Percentiles rank a stretch among this genome's conserved stretches.
Conservation (phyloP, 106 monocot genomes). For the Chionographis japonica region DNA sequence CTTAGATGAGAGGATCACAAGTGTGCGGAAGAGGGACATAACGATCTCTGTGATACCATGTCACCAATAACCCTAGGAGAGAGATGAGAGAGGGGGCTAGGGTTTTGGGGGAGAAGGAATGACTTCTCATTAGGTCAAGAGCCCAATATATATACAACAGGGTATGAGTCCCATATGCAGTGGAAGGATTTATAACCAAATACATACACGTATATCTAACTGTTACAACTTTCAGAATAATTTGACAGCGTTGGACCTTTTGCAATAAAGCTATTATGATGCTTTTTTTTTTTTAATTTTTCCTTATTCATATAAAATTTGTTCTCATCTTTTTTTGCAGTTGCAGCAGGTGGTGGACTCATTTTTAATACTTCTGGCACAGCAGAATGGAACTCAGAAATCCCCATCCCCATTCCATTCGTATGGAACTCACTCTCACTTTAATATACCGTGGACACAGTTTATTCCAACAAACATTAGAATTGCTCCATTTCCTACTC, state of each 20-base stretch:
- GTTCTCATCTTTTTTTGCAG: conserved; percentile 34
- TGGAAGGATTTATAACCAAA: too few relatives aligned
- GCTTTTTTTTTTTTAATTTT: neutral
- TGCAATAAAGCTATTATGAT: neutral
- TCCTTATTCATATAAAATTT: neutral
- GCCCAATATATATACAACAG: too few relatives aligned
- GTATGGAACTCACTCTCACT: conserved; percentile 6
- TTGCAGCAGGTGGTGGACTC: conserved; percentile 78
- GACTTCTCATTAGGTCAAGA: too few relatives aligned
- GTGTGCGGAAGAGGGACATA: too few relatives aligned
- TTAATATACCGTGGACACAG: conserved; percentile 26
- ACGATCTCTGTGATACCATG: too few relatives aligned
- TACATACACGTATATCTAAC: too few relatives aligned
- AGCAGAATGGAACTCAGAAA: conserved; percentile 23
- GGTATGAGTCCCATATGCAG: too few relatives aligned
- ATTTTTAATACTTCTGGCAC: conserved; percentile 59
- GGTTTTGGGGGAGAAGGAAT: too few relatives aligned
- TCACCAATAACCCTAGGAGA: too few relatives aligned
- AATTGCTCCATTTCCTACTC: conserved; percentile 86
- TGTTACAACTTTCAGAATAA: neutral
- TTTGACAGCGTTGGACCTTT: neutral
- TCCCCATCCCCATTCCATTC: neutral
- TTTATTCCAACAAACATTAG: conserved; percentile 63
- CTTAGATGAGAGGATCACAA: too few relatives aligned
- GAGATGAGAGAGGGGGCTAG: too few relatives aligned